phyloP scores from a whole-genome alignment of 805 yeast genomes.

The Saccharomycopsis fibuligera region DNA sequence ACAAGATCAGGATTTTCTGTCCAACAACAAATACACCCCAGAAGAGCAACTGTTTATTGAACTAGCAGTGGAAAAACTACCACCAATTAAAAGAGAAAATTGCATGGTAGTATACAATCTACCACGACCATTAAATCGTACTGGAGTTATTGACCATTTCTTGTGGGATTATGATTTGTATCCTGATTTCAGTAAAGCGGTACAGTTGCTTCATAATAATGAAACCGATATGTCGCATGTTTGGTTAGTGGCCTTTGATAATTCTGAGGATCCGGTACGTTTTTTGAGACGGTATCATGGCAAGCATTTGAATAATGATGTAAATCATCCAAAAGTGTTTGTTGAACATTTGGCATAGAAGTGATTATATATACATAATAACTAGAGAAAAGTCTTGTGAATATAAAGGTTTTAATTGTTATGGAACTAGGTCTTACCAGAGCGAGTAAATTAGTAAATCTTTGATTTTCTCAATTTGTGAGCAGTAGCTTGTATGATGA shows the following conservation, averaged over 20 bases:
- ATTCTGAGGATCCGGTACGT: slow-evolving; percentile 12
- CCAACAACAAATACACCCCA: background rate
- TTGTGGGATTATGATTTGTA: slow-evolving; percentile 19
- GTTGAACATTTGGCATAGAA: no score
- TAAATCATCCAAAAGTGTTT: slow-evolving; percentile 9
- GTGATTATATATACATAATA: no score
- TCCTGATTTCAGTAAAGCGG: slow-evolving; percentile 12
- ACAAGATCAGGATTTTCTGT: background rate
- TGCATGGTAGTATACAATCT: slow-evolving; percentile 16
- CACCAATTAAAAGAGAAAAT: slow-evolving; percentile 6
- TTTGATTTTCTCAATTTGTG: no score
- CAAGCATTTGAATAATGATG: slow-evolving; percentile 8
- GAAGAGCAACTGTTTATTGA: background rate
- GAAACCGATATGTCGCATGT: background rate
- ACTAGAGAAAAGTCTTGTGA: no score
- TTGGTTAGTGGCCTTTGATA: slow-evolving; percentile 15
- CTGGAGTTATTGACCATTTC: slow-evolving; percentile 4
- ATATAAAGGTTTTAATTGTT: no score
- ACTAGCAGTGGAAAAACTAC: background rate
- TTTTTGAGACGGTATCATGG: slow-evolving; percentile 15
- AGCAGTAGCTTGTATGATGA: no score
- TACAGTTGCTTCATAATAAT: slow-evolving; percentile 7
- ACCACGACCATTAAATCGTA: slow-evolving; percentile 7
- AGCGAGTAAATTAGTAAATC: no score
- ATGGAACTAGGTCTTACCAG: no score